Percentiles rank a stretch among this genome's conserved stretches.
Conservation (phyloP, 495 filamentous ascomycete species). For the Eremomyces bilateralis region DNA sequence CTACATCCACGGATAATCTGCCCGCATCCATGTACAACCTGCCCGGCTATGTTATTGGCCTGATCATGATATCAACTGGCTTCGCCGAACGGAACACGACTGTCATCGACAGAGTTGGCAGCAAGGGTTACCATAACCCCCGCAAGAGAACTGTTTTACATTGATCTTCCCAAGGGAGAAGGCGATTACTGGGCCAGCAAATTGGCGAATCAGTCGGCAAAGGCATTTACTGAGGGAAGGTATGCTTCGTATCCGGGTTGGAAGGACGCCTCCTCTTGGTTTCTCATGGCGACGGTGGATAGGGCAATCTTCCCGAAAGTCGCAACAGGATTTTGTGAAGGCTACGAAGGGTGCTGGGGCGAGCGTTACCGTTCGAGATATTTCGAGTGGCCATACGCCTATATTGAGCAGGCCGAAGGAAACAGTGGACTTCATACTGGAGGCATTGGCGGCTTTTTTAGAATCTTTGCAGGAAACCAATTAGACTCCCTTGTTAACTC, state of each 20-base stretch:
- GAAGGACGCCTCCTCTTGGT: conserved; percentile 12
- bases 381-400: conserved; percentile 13
- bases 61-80: conserved; percentile 15
- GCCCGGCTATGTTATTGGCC: conserved; percentile 16
- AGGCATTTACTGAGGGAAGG: conserved; percentile 7
- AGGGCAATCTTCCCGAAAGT: neutral
- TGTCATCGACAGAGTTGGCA: conserved; percentile 15
- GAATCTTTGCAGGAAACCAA: neutral
- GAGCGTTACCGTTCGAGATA: conserved; percentile 12
- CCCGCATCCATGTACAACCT: conserved; percentile 4
- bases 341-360: conserved; percentile 12
- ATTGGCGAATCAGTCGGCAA: conserved; percentile 11
- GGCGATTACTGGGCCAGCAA: conserved; percentile 14
- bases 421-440: conserved; percentile 13
- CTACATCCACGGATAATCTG: neutral
- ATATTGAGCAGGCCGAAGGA: conserved; percentile 18
- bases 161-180: conserved; percentile 17
- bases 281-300: neutral
- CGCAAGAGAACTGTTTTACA: conserved; percentile 16
- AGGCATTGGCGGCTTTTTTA: conserved; percentile 14
- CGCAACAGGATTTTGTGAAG: conserved; percentile 6
- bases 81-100: conserved; percentile 10
- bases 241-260: conserved; percentile 17
- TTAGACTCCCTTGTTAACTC: too few species aligned
- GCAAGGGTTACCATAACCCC: conserved; percentile 8